These are phyloP conservation scores for Heracleum sosnowskyi DNA, from an alignment of 129 eudicot species.

Conservation along the genomic window DNA sequence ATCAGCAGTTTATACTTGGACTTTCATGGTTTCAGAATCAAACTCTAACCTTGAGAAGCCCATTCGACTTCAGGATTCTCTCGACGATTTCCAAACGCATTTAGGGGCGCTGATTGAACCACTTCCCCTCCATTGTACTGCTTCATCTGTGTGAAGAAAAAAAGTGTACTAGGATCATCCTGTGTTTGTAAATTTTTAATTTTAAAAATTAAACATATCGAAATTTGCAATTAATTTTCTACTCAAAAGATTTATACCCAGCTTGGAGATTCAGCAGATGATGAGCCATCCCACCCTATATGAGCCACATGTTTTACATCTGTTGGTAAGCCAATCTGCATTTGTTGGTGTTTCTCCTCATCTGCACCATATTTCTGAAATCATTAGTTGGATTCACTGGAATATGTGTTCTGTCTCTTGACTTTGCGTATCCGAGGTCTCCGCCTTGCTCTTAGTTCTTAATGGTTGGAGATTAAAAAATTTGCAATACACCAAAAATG, in stretches of 20 bases:
- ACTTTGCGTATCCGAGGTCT: neutral
- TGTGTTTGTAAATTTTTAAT: neutral
- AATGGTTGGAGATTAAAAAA: too few relatives aligned
- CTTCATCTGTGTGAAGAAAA: constrained; percentile 5
- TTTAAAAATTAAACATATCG: neutral
- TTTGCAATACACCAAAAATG: neutral
- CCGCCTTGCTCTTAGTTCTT: neutral
- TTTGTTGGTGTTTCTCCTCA: constrained; percentile 46
- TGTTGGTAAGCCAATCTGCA: constrained; percentile 65
- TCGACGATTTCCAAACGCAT: neutral
- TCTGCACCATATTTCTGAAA: constrained; percentile 29
- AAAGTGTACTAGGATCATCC: neutral
- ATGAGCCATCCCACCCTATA: constrained; percentile 58
- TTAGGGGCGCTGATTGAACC: constrained; percentile 2
- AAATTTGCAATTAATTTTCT: neutral
- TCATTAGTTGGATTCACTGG: neutral
- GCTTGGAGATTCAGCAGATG: constrained; percentile 53
- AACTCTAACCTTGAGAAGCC: constrained; percentile 5
- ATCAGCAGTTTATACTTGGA: neutral
- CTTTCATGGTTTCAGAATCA: neutral
- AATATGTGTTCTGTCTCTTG: neutral
- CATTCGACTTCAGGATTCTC: constrained; percentile 4
- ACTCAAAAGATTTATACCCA: constrained; percentile 43
- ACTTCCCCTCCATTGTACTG: neutral
- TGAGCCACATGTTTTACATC: constrained; percentile 89